Evolutionary conservation across 148 eudicot genomes (phyloP), one percentile per base, ranked within the genome.

Genomic region (Chenopodium quinoa): DNA sequence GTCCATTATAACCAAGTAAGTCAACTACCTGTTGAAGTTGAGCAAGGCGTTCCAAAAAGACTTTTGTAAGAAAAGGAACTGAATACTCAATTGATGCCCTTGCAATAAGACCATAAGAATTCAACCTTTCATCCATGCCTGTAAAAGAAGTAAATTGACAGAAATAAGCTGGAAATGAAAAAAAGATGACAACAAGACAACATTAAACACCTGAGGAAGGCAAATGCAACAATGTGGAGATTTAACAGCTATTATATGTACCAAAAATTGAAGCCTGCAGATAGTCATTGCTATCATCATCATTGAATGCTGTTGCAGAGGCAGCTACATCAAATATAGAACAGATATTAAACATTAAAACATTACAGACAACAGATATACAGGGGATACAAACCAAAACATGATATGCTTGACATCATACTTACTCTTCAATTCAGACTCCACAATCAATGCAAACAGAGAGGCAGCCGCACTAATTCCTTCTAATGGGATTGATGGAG

Each of bases 91-190:
- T 84, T 77, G 98, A 90, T 81, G 97, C 93, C 80, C 98, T 89
- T 48, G 96, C 99, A 79, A 97, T 92, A 79, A 92, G 94, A 77
- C 92, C 99, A 84, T 97, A 97, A 25, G 95, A 94, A 83, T 92
- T 91, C 81, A 97, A 86, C 86, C 99, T 94, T 89, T 97, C 99
- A 87, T 97, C 99, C 99, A 97, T 92, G 75, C 90, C 99, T 97
- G 86, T 80, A 83, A 85, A 83, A 82, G 75, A 64, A 27, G 32
- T 44, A 16, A 44, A 46, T 29, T 47, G 79, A 47, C 44, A 80
- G 31, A 40, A 37, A 40, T 73, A 76, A 44, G 62, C 32, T 32
- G 78, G 37, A 25, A 73, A 20, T 56, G 29, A 58, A 60, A 56
- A 63, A 56, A 63, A 20, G 70, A 68, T 44, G 56, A 29, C 9